phyloP scores from a whole-genome alignment of 208 protist genomes.

The Trichomonas gallinae region DNA sequence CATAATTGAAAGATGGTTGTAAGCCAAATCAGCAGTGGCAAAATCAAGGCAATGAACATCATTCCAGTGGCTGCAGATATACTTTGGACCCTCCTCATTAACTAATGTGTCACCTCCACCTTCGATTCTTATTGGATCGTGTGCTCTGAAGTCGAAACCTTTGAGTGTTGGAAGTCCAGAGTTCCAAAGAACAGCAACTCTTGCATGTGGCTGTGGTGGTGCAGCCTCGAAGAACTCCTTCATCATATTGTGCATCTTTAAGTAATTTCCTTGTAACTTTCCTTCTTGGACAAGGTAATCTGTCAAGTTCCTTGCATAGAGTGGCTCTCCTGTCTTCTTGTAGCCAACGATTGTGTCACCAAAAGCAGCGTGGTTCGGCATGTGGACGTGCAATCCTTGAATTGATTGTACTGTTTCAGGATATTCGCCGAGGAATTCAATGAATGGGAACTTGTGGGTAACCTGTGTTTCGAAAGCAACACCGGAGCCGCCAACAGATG shows the following conservation, averaged over 20 bases:
- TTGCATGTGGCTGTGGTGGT: not conserved
- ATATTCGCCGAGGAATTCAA: not conserved
- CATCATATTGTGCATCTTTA: not conserved
- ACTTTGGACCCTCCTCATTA: not conserved
- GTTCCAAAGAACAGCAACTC: not conserved
- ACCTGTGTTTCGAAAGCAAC: not conserved
- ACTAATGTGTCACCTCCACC: not conserved
- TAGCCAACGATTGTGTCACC: not conserved
- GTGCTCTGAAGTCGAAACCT: not conserved
- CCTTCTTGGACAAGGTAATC: not conserved
- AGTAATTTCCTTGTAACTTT: not conserved
- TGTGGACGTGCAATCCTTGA: not conserved
- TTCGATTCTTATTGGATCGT: not conserved
- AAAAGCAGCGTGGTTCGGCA: not conserved
- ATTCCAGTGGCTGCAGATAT: not conserved
- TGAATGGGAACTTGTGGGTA: not conserved
- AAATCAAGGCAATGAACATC: not conserved
- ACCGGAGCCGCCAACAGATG: not conserved
- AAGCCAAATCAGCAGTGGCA: not conserved
- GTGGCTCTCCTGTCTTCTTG: not conserved
- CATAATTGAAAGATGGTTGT: not conserved
- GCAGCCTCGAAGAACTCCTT: not conserved
- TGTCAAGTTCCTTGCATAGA: not conserved
- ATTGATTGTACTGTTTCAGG: not conserved
- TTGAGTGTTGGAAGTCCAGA: not conserved